phyloP scores from a whole-genome alignment of 2,329 filamentous ascomycete species.

The Neurospora sp. region DNA sequence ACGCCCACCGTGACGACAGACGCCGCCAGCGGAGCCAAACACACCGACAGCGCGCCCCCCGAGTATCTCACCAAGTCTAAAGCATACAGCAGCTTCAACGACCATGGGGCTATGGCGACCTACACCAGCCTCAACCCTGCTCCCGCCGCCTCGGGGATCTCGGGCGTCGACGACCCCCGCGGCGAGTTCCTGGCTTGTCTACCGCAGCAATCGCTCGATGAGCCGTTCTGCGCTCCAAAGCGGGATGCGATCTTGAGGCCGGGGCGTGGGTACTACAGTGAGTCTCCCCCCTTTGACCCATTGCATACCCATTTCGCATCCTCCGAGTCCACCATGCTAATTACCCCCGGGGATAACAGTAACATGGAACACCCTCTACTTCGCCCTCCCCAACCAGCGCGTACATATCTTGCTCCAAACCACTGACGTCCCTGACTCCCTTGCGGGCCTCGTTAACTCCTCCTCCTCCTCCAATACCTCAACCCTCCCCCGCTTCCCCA shows the following conservation, averaged over 20 bases:
- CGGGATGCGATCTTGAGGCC: constrained; percentile 20
- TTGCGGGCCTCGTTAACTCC: constrained; percentile 13
- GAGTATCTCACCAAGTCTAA: not conserved
- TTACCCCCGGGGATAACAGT: not conserved
- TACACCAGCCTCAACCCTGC: constrained; percentile 24
- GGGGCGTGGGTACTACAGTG: constrained; percentile 25
- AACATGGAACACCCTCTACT: not conserved
- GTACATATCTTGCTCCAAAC: not conserved
- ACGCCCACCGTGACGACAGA: constrained; percentile 18
- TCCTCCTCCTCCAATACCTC: constrained; percentile 9
- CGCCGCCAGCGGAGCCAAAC: constrained; percentile 16
- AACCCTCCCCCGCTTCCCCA: constrained; percentile 10
- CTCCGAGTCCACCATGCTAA: too few species aligned
- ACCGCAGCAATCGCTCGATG: constrained; percentile 15
- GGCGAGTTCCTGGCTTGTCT: constrained; percentile 24
- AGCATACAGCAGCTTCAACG: not conserved
- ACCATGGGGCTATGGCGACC: constrained; percentile 15
- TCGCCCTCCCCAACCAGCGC: not conserved
- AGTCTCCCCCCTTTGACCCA: not conserved
- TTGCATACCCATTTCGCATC: too few species aligned
- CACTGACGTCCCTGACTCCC: constrained; percentile 24
- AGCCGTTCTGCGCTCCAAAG: constrained; percentile 25
- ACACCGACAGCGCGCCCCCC: constrained; percentile 22
- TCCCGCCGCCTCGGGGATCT: constrained; percentile 19
- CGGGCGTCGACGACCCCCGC: constrained; percentile 3